Base-by-base conservation (phyloP, 2,329 filamentous ascomycete species). In the Cladobotryum protrusum region DNA sequence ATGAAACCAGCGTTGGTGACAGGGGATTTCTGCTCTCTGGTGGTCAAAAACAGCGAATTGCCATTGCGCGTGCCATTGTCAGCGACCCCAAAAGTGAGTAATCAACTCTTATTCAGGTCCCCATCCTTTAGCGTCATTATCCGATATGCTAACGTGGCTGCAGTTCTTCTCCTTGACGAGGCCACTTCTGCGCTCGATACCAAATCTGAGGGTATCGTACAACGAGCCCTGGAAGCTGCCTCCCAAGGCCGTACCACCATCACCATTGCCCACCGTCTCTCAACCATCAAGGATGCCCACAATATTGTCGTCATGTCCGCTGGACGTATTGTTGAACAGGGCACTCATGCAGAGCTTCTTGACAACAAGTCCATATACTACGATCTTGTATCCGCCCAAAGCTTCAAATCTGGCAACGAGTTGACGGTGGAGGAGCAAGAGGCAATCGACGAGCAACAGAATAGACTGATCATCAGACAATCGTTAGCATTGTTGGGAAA, bases 31-130 rank as follows among this genome's bases (percentile, higher is more conserved):
- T 96, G 46, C 77, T 99, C 7, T 95, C 89, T 49, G 93, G 92
- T 65, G 93, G 92, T 35, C 93, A 99, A 69, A 96, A 96, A 68
- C 92, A 97, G 69, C 87, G 92, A 59, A 93, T 97, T 62, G 90
- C 91, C 13, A 96, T 96, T 67, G 90, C 91, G 9, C 79, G 90
- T 61, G 91, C 91, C 35, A 81, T 96, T 50, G 89, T 96, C 32
- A 92, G 86, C n/a, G 87, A 96, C 59, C 91, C 91, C 1, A 95
- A 91, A 72, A 1, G 57, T 29, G 24, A 29, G 24, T 8, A 29
- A 8, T 9, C 24, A 6, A 29, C 11, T 5, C 24, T 29, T 8
- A 29, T 29, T 9, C 11, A 29, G 24, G 11, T 8, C 7, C n/a
- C n/a, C n/a, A n/a, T n/a, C n/a, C n/a, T n/a, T n/a, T n/a, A 29